Base-by-base conservation (phyloP, 2,329 filamentous ascomycete species). In the Xylariaceae sp. region DNA sequence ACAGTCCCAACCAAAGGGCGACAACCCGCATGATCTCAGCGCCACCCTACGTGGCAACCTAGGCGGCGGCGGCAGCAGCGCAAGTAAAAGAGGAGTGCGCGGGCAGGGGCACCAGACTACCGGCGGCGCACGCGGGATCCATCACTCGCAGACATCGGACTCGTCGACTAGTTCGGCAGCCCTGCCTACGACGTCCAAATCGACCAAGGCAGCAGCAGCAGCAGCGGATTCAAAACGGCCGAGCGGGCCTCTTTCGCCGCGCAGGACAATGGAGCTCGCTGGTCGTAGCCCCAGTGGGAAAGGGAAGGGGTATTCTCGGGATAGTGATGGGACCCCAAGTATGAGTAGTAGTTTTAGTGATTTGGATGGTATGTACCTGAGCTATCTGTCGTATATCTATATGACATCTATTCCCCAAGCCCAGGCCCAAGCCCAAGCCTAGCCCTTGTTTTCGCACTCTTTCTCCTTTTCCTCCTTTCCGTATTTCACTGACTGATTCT, bases 261-360 rank as follows among this genome's bases (percentile, higher is more conserved):
- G 76, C 19, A 75, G 82, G 20, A 76, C 76, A 12, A 72, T 76
- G 6, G 83, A 85, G 57, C 58, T 83, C 39, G 71, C 76, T 3
- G 74, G 74, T 21, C 68, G 77, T 36, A 80, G 76, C 55, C 76
- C 80, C 2, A 65, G 68, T 7, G 67, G 66, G 7, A 76, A 75
- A 48, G 70, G 67, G 22, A 74, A 75, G 55, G 73, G 70, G 0
- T 65, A 70, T 37, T 77, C 76, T 2, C 73, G 75, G 11, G 82
- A 85, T 11, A 88, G 84, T 58, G 85, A 89, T 51, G 84, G 84
- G 12, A 85, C 83, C 12, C 85, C 84, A 1, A 89, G 85, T 56
- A 89, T 90, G 82, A 86, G 87, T 1, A 92, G 87, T 63, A 91
- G 86, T 57, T 93, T 89, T 58, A 92, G 86, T 65, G 88, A 93